These are phyloP conservation scores for Marasmius fiardii DNA, from an alignment of 1,284 basidiomycete species.

Conservation along the genomic window DNA sequence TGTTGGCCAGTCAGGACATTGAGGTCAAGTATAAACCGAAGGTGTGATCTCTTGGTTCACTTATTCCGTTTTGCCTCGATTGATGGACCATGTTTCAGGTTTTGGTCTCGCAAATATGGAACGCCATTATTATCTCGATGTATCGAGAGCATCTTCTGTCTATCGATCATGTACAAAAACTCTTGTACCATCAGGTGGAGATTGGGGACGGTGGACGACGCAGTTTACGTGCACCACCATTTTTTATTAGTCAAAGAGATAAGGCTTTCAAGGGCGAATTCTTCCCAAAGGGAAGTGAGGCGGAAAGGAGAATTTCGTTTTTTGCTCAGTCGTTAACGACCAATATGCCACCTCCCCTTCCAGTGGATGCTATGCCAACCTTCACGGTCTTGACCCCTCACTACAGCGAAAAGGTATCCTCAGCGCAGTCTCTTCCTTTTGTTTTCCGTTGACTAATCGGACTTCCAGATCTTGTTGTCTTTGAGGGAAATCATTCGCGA, in stretches of 20 bases:
- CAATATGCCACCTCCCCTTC: slow-evolving; percentile 83
- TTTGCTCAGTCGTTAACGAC: slow-evolving; percentile 94
- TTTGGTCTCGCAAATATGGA: slow-evolving; percentile 96
- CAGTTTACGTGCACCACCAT: slow-evolving; percentile 87
- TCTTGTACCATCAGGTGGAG: slow-evolving; percentile 93
- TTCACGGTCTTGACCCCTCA: slow-evolving; percentile 96
- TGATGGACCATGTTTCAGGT: slow-evolving; percentile 47
- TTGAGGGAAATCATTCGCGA: slow-evolving; percentile 95
- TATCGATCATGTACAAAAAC: slow-evolving; percentile 92
- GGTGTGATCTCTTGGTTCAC: slow-evolving; percentile 39
- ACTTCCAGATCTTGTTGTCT: slow-evolving; percentile 75
- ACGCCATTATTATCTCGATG: slow-evolving; percentile 99
- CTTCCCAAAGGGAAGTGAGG: slow-evolving; percentile 90
- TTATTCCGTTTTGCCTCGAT: not conserved
- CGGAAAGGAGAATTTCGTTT: slow-evolving; percentile 94
- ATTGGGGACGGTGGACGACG: slow-evolving; percentile 80
- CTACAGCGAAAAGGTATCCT: slow-evolving; percentile 86
- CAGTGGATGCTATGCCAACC: slow-evolving; percentile 95
- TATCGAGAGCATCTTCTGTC: slow-evolving; percentile 95
- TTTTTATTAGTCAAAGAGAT: slow-evolving; percentile 91
- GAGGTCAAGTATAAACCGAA: slow-evolving; percentile 97
- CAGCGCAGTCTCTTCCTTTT: not conserved
- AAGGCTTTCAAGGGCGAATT: slow-evolving; percentile 85
- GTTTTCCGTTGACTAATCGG: slow-evolving; percentile 10
- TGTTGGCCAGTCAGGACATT: slow-evolving; percentile 90